Percentiles rank a stretch among this genome's conserved stretches.
Evolutionary conservation across 345 rosid genomes (phyloP).

Genomic region (Citrus unshiu): DNA sequence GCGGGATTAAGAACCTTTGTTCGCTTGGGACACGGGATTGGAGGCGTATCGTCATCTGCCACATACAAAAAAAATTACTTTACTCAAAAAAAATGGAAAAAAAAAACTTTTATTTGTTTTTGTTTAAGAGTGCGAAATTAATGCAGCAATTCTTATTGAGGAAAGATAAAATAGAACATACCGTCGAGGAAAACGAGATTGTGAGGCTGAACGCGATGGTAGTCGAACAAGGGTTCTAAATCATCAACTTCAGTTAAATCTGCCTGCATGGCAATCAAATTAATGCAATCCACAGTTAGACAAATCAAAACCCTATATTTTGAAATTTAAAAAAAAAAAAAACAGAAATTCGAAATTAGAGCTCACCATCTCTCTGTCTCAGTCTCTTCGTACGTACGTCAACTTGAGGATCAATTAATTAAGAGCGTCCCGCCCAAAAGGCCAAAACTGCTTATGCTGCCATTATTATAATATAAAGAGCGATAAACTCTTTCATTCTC

Average conservation of each 20-base stretch:
- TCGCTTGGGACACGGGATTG: slow-evolving; percentile 12
- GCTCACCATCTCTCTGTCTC: too few species aligned
- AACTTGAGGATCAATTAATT: not conserved
- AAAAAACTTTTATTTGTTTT: not conserved
- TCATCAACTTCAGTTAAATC: slow-evolving; percentile 62
- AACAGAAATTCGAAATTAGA: not conserved
- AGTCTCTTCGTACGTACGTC: not conserved
- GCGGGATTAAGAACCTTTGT: slow-evolving; percentile 12
- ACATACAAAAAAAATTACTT: not conserved
- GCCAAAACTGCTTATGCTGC: accelerated
- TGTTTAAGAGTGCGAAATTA: not conserved
- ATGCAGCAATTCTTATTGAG: not conserved
- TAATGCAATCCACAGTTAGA: not conserved
- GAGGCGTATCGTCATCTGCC: slow-evolving; percentile 28
- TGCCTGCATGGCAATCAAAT: slow-evolving; percentile 32
- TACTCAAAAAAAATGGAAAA: not conserved
- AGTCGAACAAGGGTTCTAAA: slow-evolving; percentile 73
- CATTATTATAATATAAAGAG: too few species aligned
- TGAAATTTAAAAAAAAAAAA: not conserved
- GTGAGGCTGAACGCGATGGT: slow-evolving; percentile 64
- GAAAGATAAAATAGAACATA: slow-evolving; percentile 8
- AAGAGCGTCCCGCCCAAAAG: not conserved
- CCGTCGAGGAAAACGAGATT: slow-evolving; percentile 48
- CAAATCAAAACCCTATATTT: not conserved
- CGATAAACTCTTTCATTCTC: too few species aligned